These are phyloP conservation scores for Suillus decipiens DNA, from an alignment of 768 basidiomycete species.

Conservation along the genomic window DNA sequence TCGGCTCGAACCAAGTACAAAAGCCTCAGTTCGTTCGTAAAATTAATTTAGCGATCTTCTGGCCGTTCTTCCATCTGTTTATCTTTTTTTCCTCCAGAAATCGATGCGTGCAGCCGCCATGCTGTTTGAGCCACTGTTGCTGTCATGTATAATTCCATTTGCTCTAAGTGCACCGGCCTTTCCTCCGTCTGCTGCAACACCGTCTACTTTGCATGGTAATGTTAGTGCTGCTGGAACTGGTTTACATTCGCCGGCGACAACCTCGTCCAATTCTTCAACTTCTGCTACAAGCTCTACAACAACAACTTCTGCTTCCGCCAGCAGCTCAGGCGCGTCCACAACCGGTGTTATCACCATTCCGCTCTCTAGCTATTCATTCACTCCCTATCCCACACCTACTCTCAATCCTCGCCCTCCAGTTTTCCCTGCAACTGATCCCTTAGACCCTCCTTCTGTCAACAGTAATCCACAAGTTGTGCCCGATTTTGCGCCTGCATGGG, in stretches of 20 bases:
- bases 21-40: neutral
- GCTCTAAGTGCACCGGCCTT: neutral
- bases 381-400: slow-evolving; percentile 58
- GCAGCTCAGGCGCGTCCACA: slow-evolving; percentile 14
- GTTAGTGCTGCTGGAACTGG: neutral
- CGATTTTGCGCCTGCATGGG: slow-evolving; percentile 49
- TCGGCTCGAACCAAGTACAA: neutral
- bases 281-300: neutral
- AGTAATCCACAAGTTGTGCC: slow-evolving; percentile 36
- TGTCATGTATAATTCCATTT: neutral
- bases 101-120: neutral
- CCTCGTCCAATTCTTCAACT: neutral
- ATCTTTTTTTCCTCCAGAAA: neutral
- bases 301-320: neutral
- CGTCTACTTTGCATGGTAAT: neutral
- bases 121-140: neutral
- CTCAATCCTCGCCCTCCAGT: slow-evolving; percentile 48
- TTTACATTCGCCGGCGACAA: neutral
- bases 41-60: neutral
- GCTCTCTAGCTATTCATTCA: slow-evolving; percentile 44
- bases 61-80: neutral
- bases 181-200: neutral
- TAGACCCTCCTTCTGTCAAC: slow-evolving; percentile 50
- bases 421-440: slow-evolving; percentile 54
- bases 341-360: slow-evolving; percentile 34